Evolutionary conservation across 495 filamentous ascomycete genomes (phyloP), one percentile per base, ranked within the genome.

Genomic region (Xylaria scruposa): DNA sequence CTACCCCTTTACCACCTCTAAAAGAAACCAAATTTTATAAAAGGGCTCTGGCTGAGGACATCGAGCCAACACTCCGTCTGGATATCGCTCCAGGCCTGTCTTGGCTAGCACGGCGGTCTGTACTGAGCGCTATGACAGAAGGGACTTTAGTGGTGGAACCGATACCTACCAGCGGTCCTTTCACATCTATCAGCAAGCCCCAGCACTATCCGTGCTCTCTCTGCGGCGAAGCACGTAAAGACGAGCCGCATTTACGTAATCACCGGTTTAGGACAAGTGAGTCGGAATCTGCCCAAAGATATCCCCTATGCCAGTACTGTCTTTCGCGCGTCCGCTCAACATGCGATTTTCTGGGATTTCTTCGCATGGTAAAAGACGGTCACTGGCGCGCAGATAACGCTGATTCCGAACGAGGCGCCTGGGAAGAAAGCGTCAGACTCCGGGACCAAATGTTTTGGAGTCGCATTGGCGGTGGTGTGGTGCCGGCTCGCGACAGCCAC

Each of bases 371-470:
- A 60, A 92, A 94, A 73, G 95, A 97, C 74, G 97, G 96, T 33
- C 89, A 96, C 73, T 93, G 95, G 88, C 88, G 93, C 47, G 89
- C 89, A 36, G 94, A 97, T 47, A 90, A 87, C 33, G 85, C 89
- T 42, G 92, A 94, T 68, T 92, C 93, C 46, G 90, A 93, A 78
- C 91, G 90, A 72, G 89, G 90, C 44, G 94, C 94, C 4, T 99
- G 96, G 96, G 94, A 97, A 77, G 96, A 98, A 81, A 93, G 93
- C 66, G 90, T 97, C 21, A 89, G 92, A 24, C 82, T 98, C 62
- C 86, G 96, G 56, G 96, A 99, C 78, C 87, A 94, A 72, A 97
- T 98, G 91, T 99, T 99, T 78, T 99, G 96, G 96, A 90, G 91
- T 58, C 85, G 96, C 36, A 88, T 98, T 58, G 95, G 95, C 19